phyloP scores from a whole-genome alignment of 805 yeast genomes.

The Saccharomycopsis sp. region DNA sequence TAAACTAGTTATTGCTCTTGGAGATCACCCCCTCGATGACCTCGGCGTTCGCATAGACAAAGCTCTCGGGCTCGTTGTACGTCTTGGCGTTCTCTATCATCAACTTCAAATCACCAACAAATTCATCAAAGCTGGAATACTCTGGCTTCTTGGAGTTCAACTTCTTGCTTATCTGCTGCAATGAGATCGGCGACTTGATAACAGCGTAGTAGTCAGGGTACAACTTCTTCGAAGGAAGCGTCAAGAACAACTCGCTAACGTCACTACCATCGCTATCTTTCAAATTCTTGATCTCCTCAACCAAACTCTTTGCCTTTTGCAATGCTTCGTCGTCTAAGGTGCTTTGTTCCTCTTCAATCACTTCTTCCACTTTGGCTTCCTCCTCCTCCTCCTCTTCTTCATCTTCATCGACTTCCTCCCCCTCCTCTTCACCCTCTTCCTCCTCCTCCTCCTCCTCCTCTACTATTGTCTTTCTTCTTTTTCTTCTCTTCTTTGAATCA shows the following conservation, averaged over 20 bases:
- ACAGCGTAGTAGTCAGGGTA: conserved; percentile 81
- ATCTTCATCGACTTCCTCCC: not conserved
- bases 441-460: conserved; percentile 9
- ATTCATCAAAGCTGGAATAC: conserved; percentile 34
- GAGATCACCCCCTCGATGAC: conserved; percentile 38
- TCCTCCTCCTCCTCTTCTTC: conserved; percentile 19
- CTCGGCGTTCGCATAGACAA: conserved; percentile 52
- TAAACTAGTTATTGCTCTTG: too few species aligned
- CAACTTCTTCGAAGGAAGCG: conserved; percentile 59
- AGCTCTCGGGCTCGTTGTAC: conserved; percentile 60
- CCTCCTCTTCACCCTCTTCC: not conserved
- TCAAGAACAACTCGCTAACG: conserved; percentile 44
- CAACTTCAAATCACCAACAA: conserved; percentile 40
- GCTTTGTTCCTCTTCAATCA: conserved; percentile 23
- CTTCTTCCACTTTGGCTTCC: conserved; percentile 20
- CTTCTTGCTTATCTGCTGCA: conserved; percentile 50
- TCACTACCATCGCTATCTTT: conserved; percentile 39
- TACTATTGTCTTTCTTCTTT: conserved; percentile 21
- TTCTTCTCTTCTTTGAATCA: conserved; percentile 23
- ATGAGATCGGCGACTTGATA: conserved; percentile 51
- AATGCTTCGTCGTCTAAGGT: not conserved
- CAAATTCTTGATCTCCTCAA: conserved; percentile 35
- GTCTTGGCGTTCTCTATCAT: conserved; percentile 63
- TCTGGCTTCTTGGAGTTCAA: conserved; percentile 35
- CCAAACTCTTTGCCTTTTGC: conserved; percentile 27